Conservation (phyloP, 768 basidiomycete species). For the Phanerochaete sordida region DNA sequence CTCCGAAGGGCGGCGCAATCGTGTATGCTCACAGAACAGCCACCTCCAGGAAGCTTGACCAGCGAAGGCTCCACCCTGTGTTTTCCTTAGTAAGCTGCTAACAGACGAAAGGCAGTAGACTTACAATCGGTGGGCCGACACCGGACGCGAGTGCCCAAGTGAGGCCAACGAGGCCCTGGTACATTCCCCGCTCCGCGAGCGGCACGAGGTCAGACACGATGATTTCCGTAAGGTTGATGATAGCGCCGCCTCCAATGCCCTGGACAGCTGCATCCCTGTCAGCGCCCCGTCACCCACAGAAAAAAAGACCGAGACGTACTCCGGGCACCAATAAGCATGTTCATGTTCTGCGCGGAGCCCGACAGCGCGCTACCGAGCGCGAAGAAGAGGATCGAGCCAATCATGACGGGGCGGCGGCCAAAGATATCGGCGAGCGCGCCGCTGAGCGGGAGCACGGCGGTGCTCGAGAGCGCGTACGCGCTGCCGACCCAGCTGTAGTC, state of each 20-base stretch:
- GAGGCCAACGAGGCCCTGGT: conserved; percentile 13
- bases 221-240: conserved; percentile 19
- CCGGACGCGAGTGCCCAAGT: conserved; percentile 13
- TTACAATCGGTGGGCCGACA: conserved; percentile 14
- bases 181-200: conserved; percentile 21
- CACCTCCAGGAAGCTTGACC: conserved; percentile 27
- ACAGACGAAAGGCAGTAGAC: not conserved
- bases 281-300: not conserved
- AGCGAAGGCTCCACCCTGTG: conserved; percentile 19
- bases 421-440: conserved; percentile 30
- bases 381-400: conserved; percentile 28
- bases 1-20: too few relatives aligned
- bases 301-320: conserved; percentile 3
- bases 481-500: conserved; percentile 25
- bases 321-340: conserved; percentile 37
- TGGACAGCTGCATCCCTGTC: conserved; percentile 15
- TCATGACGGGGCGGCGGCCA: conserved; percentile 32
- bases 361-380: conserved; percentile 36
- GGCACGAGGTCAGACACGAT: conserved; percentile 25
- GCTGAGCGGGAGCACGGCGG: conserved; percentile 32
- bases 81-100: not conserved
- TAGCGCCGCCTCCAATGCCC: conserved; percentile 24
- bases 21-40: conserved; percentile 24
- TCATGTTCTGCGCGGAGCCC: conserved; percentile 37
- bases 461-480: conserved; percentile 32